Evolutionary conservation across 805 yeast genomes (phyloP).

Genomic region (Pichia heedii): DNA sequence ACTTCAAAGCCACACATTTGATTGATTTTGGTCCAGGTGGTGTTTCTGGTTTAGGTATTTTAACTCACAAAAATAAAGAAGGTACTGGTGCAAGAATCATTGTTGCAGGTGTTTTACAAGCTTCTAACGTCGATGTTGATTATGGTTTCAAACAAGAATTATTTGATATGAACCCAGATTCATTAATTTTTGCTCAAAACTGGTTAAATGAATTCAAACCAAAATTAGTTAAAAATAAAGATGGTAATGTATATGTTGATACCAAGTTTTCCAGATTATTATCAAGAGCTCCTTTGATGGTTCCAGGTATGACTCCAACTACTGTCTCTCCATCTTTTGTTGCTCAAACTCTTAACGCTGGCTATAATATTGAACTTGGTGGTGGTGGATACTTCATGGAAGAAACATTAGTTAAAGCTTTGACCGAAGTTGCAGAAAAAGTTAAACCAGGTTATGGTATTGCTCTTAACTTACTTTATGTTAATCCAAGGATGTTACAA

Average conservation of each 20-base stretch:
- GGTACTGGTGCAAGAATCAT: conserved; percentile 96
- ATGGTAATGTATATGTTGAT: conserved; percentile 75
- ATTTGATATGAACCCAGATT: conserved; percentile 57
- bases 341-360: conserved; percentile 89
- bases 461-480: conserved; percentile 88
- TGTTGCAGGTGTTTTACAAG: conserved; percentile 85
- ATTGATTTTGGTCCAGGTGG: conserved; percentile 99
- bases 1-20: conserved; percentile 76
- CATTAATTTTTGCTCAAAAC: conserved; percentile 76
- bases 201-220: conserved; percentile 91
- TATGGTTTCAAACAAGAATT: conserved; percentile 94
- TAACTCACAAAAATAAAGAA: conserved; percentile 95
- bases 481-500: conserved; percentile 94
- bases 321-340: conserved; percentile 93
- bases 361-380: conserved; percentile 94
- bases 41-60: conserved; percentile 88
- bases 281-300: conserved; percentile 93
- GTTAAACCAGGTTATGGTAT: conserved; percentile 83
- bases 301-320: conserved; percentile 99
- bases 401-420: conserved; percentile 59
- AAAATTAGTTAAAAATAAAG: conserved; percentile 63
- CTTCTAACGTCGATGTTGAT: conserved; percentile 61
- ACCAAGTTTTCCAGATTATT: conserved; percentile 88
- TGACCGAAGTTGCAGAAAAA: conserved; percentile 59
- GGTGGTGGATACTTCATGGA: conserved; percentile 97